phyloP scores from a whole-genome alignment of 1,284 basidiomycete species.

The Cutaneotrichosporon cavernicola region DNA sequence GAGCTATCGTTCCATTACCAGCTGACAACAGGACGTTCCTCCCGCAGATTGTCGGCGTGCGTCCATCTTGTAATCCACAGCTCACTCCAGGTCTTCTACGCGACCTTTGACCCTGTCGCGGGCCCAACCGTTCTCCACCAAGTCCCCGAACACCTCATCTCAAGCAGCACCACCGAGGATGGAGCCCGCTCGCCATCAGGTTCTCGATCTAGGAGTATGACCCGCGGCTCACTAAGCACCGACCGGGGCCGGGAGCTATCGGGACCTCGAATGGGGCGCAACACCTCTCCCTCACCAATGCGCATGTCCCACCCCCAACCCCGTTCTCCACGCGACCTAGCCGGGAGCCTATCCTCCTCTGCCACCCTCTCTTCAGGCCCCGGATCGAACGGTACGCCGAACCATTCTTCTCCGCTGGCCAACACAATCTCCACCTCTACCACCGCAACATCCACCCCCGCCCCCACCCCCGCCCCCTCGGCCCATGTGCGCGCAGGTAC shows the following conservation, averaged over 20 bases:
- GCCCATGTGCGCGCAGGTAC: background rate
- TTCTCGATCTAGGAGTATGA: constrained; percentile 32
- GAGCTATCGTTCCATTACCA: background rate
- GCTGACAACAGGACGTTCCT: constrained; percentile 50
- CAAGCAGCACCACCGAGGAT: constrained; percentile 29
- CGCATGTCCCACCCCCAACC: constrained; percentile 2
- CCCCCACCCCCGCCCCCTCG: background rate
- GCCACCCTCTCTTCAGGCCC: background rate
- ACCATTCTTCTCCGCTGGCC: background rate
- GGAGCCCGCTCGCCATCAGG: constrained; percentile 18
- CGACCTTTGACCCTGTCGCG: constrained; percentile 50
- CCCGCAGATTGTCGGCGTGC: constrained; percentile 51
- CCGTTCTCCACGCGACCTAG: background rate
- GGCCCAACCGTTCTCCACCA: constrained; percentile 51
- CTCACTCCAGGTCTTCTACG: constrained; percentile 50
- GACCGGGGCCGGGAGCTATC: constrained; percentile 2
- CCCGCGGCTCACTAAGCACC: constrained; percentile 15
- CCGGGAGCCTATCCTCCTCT: background rate
- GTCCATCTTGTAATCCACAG: constrained; percentile 9
- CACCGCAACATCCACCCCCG: background rate
- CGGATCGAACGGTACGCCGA: background rate
- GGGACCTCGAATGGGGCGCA: background rate
- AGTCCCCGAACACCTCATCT: constrained; percentile 53
- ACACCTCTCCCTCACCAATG: constrained; percentile 3
- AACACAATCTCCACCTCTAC: background rate